phyloP scores from a whole-genome alignment of 768 basidiomycete genomes.

The Boletus vermiculosoides region DNA sequence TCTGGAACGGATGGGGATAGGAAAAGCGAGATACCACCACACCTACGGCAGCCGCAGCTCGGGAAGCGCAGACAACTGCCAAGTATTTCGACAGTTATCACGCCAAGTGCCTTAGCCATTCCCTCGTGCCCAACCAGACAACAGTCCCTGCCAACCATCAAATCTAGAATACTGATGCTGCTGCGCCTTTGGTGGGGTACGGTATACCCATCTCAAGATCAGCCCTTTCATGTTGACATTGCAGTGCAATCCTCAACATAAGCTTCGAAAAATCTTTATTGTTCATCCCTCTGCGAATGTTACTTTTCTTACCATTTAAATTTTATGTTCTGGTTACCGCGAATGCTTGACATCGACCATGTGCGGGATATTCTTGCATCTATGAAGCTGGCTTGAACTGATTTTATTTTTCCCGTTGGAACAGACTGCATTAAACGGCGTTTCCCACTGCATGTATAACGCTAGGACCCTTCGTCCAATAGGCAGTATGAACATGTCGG shows the following conservation, averaged over 20 bases:
- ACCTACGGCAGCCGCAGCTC: neutral
- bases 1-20: neutral
- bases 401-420: neutral
- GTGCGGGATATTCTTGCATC: neutral
- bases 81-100: conserved; percentile 9
- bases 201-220: neutral
- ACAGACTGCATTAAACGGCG: neutral
- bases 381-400: neutral
- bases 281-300: neutral
- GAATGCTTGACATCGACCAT: neutral
- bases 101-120: conserved; percentile 32
- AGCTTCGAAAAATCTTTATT: neutral
- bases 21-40: neutral
- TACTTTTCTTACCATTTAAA: neutral
- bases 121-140: neutral
- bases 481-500: too few species aligned
- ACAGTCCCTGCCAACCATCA: neutral
- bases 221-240: neutral
- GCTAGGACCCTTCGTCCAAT: too few species aligned
- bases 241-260: neutral
- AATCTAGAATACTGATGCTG: neutral
- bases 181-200: neutral
- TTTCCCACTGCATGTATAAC: conserved; percentile 9
- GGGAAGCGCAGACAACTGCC: conserved; percentile 1
- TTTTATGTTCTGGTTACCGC: neutral